A percentile compares a stretch with the other conserved stretches of the same genome.
phyloP scores from a whole-genome alignment of 106 monocot species.

The Triglochin maritima region DNA sequence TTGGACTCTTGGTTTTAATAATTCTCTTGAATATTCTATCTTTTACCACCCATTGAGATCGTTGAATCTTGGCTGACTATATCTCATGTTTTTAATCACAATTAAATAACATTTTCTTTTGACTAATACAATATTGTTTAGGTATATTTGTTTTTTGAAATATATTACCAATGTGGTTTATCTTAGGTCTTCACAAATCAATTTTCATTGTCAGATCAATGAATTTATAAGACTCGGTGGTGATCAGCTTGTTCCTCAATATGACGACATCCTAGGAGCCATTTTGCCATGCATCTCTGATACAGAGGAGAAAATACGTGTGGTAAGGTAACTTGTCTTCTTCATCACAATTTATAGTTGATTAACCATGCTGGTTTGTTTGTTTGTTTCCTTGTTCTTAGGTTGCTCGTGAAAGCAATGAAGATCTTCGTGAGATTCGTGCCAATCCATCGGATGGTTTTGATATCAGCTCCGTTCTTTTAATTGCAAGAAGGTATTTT shows the following conservation, averaged over 20 bases:
- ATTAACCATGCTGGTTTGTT: not conserved
- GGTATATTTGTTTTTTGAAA: too few species aligned
- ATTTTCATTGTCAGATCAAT: conserved; percentile 50
- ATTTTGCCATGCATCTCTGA: conserved; percentile 93
- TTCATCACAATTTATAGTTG: not conserved
- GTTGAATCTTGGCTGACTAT: too few species aligned
- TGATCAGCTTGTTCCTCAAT: conserved; percentile 83
- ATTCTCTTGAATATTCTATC: too few species aligned
- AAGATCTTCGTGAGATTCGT: conserved; percentile 70
- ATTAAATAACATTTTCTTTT: too few species aligned
- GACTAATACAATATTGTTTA: too few species aligned
- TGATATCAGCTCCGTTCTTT: conserved; percentile 67
- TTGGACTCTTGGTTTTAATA: too few species aligned
- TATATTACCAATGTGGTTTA: too few species aligned
- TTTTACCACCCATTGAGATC: too few species aligned
- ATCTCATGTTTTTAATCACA: too few species aligned
- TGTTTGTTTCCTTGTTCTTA: not conserved
- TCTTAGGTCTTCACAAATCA: too few species aligned
- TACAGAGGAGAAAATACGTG: conserved; percentile 75
- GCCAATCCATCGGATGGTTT: conserved; percentile 78
- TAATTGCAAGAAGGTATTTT: conserved; percentile 71
- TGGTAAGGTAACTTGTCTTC: conserved; percentile 7
- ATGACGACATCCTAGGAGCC: conserved; percentile 89
- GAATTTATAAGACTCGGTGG: conserved; percentile 96
- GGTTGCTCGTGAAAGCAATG: conserved; percentile 98